Evolutionary conservation across 2,329 filamentous ascomycete species (phyloP).

Genomic region (Microascus cirrosus): DNA sequence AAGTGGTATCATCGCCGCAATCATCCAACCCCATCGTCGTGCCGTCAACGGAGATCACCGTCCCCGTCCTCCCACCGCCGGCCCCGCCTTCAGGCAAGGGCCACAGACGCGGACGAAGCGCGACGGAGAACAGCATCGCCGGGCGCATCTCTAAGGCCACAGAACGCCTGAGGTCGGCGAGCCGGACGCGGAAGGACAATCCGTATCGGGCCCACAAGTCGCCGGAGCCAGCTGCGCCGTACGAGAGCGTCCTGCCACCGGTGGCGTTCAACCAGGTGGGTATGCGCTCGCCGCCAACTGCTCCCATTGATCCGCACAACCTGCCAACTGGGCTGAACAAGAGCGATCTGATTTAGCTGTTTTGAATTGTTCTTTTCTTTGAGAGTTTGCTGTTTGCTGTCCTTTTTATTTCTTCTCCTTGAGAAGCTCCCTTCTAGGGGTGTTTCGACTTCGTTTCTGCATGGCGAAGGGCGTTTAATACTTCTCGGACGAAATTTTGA

Average conservation of each 20-base stretch:
- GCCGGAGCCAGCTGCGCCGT: constrained; percentile 15
- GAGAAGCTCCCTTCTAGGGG: background rate
- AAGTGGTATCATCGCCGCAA: background rate
- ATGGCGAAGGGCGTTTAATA: background rate
- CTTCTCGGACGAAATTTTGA: background rate
- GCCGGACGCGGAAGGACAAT: constrained; percentile 36
- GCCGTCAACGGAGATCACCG: constrained; percentile 27
- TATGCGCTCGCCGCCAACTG: constrained; percentile 15
- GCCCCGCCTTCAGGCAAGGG: constrained; percentile 28
- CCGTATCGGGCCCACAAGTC: constrained; percentile 14
- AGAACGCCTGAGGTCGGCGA: constrained; percentile 49
- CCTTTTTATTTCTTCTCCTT: constrained; percentile 2
- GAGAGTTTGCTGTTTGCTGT: constrained; percentile 2
- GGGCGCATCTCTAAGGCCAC: constrained; percentile 45
- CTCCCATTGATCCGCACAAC: background rate
- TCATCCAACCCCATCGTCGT: constrained; percentile 13
- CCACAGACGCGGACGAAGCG: constrained; percentile 47
- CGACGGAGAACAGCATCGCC: constrained; percentile 37
- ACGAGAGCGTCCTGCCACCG: constrained; percentile 26
- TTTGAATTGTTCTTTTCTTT: background rate
- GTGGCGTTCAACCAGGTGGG: constrained; percentile 8
- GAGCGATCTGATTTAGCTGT: constrained; percentile 42
- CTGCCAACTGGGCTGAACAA: constrained; percentile 37
- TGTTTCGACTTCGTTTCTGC: background rate
- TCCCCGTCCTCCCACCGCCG: constrained; percentile 33